These are phyloP conservation scores for Saussurea involucrata DNA, from an alignment of 129 eudicot genomes.

Conservation along the genomic window DNA sequence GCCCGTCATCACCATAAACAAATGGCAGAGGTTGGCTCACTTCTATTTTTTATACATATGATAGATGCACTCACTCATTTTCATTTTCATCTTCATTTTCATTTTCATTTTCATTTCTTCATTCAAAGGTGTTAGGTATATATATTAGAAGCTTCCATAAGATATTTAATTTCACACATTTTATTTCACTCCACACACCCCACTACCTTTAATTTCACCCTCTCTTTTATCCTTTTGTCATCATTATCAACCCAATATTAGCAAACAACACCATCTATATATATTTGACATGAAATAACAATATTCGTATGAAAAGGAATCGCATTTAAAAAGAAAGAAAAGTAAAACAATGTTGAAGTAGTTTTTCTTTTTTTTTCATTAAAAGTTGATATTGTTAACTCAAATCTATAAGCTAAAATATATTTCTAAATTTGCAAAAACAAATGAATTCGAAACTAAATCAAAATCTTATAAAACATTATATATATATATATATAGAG, in stretches of 20 bases:
- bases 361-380: too few species aligned
- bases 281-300: background rate
- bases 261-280: background rate
- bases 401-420: background rate
- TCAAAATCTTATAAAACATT: background rate
- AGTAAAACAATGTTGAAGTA: background rate
- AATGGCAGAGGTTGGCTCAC: conserved; percentile 9
- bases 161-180: conserved; percentile 21
- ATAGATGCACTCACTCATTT: background rate
- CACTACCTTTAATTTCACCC: background rate
- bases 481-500: background rate
- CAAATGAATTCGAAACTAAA: background rate
- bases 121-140: conserved; percentile 21
- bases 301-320: background rate
- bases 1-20: conserved; percentile 16
- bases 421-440: background rate
- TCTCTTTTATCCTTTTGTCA: background rate
- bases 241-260: conserved; percentile 2
- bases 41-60: background rate
- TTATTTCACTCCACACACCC: background rate
- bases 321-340: background rate
- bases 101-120: conserved; percentile 8
- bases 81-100: background rate
- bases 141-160: conserved; percentile 14
- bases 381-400: background rate